phyloP scores from a whole-genome alignment of 805 yeast species.

The Kockiozyma suomiensis region DNA sequence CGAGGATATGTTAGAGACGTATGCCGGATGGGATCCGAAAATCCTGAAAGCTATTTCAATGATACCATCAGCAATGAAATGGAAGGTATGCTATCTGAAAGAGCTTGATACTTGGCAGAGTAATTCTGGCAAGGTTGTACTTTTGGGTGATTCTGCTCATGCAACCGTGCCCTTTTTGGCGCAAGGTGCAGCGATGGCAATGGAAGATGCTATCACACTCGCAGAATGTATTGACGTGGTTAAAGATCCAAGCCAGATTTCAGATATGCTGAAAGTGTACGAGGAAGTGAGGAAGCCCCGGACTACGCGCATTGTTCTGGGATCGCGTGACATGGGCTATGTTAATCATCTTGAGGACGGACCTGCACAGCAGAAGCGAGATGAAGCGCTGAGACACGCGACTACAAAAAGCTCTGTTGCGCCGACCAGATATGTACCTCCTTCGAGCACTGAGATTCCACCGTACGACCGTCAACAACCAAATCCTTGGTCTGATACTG shows the following conservation, averaged over 20 bases:
- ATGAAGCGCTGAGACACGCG: neutral
- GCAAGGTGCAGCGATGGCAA: constrained; percentile 25
- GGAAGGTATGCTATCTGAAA: constrained; percentile 39
- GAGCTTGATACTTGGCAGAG: constrained; percentile 41
- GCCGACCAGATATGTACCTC: neutral
- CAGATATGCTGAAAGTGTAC: constrained; percentile 10
- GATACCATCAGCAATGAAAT: constrained; percentile 36
- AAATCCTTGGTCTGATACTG: constrained; percentile 23
- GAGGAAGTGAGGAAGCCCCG: constrained; percentile 21
- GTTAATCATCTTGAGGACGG: constrained; percentile 15
- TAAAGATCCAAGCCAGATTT: neutral
- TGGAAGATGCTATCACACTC: constrained; percentile 20
- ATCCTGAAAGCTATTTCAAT: constrained; percentile 32
- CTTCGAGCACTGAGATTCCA: constrained; percentile 9
- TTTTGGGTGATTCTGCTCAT: constrained; percentile 46
- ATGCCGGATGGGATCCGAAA: constrained; percentile 40
- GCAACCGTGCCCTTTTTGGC: constrained; percentile 44
- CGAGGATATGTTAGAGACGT: constrained; percentile 37
- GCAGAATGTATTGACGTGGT: constrained; percentile 11
- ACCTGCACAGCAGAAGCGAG: constrained; percentile 12
- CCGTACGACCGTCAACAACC: constrained; percentile 15
- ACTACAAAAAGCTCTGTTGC: neutral
- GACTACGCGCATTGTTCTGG: constrained; percentile 16
- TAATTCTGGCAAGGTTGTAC: constrained; percentile 38
- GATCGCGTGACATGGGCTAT: constrained; percentile 10